Base-by-base conservation (phyloP, 1,284 basidiomycete genomes). In the Ceratobasidium sp. region DNA sequence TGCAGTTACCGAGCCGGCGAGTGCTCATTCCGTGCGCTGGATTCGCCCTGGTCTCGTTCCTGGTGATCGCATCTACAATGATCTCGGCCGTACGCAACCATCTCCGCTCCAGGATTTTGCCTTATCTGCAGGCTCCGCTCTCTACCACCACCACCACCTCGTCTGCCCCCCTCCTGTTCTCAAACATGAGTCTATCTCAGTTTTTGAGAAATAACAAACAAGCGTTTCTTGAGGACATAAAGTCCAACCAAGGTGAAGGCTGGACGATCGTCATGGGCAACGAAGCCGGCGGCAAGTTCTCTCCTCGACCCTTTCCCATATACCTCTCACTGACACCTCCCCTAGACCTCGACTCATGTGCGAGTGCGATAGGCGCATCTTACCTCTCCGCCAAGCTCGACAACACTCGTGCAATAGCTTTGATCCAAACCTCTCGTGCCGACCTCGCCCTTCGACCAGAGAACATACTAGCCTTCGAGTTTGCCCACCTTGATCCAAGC, bases 231-330 rank as follows among this genome's bases (percentile, higher is more conserved):
- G 76, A 76, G 1, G 86, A 84, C 41, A 74, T 88, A 4, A 74
- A 79, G 8, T 76, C 76, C 0, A 85, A 83, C 0, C 82, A 81
- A 67, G 85, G 78, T 12, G 76, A 78, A 9, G 86, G 89, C 52
- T 97, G 94, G 94, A 90, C 87, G 0, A 84, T 96, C 4, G 90
- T 89, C 0, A 92, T 94, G 87, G 95, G 95, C 0, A 97, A 97
- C 78, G 94, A 97, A 80, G 92, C 95, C 10, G 94, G 94, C 78
- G 94, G 95, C 94, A 78, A 74, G 87, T 77, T 18, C 18, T 34
- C n/a, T 32, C 43, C n/a, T 30, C 39, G 34, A 30, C 58, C 64
- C 50, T 62, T 74, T n/a, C 71, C 60, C 73, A 41, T n/a, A n/a
- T 4, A 71, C 32, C 18, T 48, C 61, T 30, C 36, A 50, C 50